Evolutionary conservation across 2,329 filamentous ascomycete species (phyloP), one percentile per base, ranked within the genome.

Genomic region (Colletotrichum gloeosporioides): DNA sequence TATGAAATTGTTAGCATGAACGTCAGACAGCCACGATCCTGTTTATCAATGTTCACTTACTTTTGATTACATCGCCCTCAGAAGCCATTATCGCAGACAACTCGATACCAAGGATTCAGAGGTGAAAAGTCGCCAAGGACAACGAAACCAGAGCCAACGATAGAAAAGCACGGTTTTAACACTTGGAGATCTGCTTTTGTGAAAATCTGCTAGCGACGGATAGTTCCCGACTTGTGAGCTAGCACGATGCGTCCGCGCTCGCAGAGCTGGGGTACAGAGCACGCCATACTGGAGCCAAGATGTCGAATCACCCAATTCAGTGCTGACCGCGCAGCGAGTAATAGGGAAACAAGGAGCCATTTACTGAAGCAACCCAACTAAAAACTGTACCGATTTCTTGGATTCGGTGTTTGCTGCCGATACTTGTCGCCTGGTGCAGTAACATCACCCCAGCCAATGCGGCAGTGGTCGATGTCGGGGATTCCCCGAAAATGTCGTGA

Each of bases 211-310:
- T 4, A 10, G 18, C 25, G 59, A 62, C 31, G 29, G 59, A 6
- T 22, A 59, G 16, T 59, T n/a, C 18, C 63, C 16, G 34, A 32
- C 29, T 15, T 22, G 13, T 62, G 32, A 13, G 53, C 29, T 49
- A 68, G 27, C 36, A 34, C 29, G 22, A 39, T 63, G 36, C 18
- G 25, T 39, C 31, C 27, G 59, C 39, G 57, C 36, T 32, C 15
- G 31, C 65, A 27, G 34, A 36, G 32, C 55, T 36, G 44, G 71
- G 71, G 64, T 25, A 49, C 32, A 29, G 64, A 74, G 71, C 71
- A 70, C 66, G 71, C 66, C 66, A 74, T 74, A 64, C 59, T 70
- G 71, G 71, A 70, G 59, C 66, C 71, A 34, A 61, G 34, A 70
- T 70, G 71, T 74, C 71, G 71, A 64, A 64, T 74, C 39, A 29